Evolutionary conservation across 306 rosid genomes (phyloP), one percentile per base, ranked within the genome.

Genomic region (Acacia acuminata): DNA sequence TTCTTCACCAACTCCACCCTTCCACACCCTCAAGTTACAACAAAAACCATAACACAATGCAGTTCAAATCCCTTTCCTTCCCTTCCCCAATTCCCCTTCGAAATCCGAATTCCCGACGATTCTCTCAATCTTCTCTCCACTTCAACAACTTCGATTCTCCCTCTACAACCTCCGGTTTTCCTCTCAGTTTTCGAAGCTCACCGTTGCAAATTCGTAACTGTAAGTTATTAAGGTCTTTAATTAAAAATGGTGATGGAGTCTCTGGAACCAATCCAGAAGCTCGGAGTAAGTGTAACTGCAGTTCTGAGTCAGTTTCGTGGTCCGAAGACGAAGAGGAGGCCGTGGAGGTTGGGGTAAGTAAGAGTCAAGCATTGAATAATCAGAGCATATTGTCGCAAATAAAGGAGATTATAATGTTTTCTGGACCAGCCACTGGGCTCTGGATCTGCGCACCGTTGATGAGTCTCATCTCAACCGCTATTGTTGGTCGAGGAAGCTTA

Each of bases 401-500:
- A 76, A 90, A 86, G 82, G 89, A 92, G 85, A 92, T 92, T 73
- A 79, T 81, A 0, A 71, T 42, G 82, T 92, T 92, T 64, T 78
- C 89, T 1, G 96, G 96, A 19, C 94, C 96, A 2, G 91, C 92
- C 3, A 86, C 87, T 7, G 96, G 86, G 43, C 84, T 92, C 45
- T 92, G 96, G 96, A 78, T 92, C 43, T 85, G 89, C 14, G 94
- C 88, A 17, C 96, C 94, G 2, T 83, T 90, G 73, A 88, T 92
- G 96, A 92, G 94, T 73, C 91, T 92, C 79, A 90, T 90, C 66
- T 90, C 88, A 32, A 92, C 94, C 0, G 96, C 84, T 12, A 88
- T 92, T 42, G 81, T 92, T 19, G 94, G 92, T 40, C 92, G 85
- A 76, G 89, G 94, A 25, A 92, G 96, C 91, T 90, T 91, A 4